Evolutionary conservation across 257 asterid genomes (phyloP), one percentile per base, ranked within the genome.

Genomic region (Salvia hispanica): DNA sequence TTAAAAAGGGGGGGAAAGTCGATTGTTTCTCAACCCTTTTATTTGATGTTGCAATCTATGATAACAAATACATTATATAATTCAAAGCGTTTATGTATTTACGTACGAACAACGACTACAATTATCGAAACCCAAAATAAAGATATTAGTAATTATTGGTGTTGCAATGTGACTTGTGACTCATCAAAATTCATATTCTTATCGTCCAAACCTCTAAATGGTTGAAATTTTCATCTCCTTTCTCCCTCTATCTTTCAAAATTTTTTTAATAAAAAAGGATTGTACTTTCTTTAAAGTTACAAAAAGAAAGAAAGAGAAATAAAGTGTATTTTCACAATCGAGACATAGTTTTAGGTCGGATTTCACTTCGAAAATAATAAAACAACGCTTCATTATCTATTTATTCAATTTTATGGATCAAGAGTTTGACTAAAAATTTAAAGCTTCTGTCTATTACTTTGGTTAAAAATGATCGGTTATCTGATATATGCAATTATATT

Each of bases 31-130:
- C 45, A 18, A 54, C 16, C 16, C 64, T 56, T 67, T 55, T 56
- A 25, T 21, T 12, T 25, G 72, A 67, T 28, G 72, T 67, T 67
- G 72, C 57, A 57, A 57, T 45, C 36, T 44, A 46, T 68, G n/a
- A 11, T 70, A 31, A 2, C 44, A 14, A 0, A 39, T 43, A 21
- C 37, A 53, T 25, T 4, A 4, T 21, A 25, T 53, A 3, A 7
- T 21, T 40, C 44, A 67, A 67, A 25, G 31, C 31, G 7, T 39
- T 39, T 39, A 39, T 39, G 7, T 39, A 39, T 6, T 39, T 2
- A 7, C 43, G 43, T 39, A 5, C 8, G 8, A 39, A 39, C 9
- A 39, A 39, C 2, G 9, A 39, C 43, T 39, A 39, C 9, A 8
- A 39, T 39, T 39, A 39, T 39, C 1, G 6, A 5, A 39, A 8